Base-by-base conservation (phyloP, 495 filamentous ascomycete species). In the Aspergillus biplanus region DNA sequence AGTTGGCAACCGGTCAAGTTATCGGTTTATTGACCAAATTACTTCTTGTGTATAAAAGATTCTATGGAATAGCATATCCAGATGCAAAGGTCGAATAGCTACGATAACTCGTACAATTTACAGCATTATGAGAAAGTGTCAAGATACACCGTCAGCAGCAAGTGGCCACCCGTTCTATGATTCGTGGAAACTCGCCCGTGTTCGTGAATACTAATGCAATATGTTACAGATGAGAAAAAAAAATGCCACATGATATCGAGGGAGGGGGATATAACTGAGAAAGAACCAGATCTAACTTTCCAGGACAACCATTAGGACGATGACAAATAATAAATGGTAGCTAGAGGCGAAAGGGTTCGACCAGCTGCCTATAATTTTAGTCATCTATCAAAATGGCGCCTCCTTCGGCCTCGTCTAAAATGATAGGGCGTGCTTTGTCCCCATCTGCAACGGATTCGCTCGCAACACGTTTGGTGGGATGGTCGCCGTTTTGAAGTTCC, bases 351-450 rank as follows among this genome's bases (percentile, higher is more conserved):
- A 21, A 49, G n/a, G n/a, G 11, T 9, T 50, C 27, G 5, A 9
- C 6, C 52, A 8, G 37, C 49, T 54, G 63, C 58, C 16, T 44
- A 11, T 44, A 0, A 50, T 31, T 68, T 66, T 49, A 85, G 54
- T 88, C 82, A 72, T 92, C 89, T 31, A 96, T 93, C 58, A 91
- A 67, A 65, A 96, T 93, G 8, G 88, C 86, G 21, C 89, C 90
- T 39, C 83, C 84, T 2, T 77, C 80, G 8, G 75, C 66, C 62
- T 89, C 89, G 58, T 91, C 85, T 12, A 83, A 52, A 18, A 86
- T 67, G 18, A 86, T 78, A 35, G 81, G 66, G 32, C 77, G 69
- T 44, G 74, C 69, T n/a, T 69, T 71, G 27, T 78, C 71, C 6
- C 71, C 73, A 52, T 76, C 71, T 1, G 68, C 54, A 5, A 61